A percentile compares a stretch with the other conserved stretches of the same genome.
Conservation (phyloP, 139 green algal species). For the Mesostigma viride region DNA sequence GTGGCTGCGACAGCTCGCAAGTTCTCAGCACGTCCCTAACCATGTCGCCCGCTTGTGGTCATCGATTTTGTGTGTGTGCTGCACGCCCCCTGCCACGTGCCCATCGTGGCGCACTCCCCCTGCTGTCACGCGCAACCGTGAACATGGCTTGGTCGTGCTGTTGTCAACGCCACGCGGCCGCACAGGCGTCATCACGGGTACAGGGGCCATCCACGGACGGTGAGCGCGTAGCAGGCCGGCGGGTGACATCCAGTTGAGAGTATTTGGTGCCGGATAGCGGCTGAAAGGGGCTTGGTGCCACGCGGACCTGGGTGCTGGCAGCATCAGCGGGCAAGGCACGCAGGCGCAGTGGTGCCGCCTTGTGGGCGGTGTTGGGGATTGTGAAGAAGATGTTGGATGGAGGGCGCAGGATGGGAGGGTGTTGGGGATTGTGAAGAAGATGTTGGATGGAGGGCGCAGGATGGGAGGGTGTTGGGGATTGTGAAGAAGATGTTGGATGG, state of each 20-base stretch:
- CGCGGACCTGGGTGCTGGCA: too few species aligned
- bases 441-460: too few species aligned
- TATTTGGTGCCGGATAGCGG: neutral
- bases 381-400: too few species aligned
- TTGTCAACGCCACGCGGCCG: neutral
- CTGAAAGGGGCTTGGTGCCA: too few species aligned
- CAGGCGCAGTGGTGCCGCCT: neutral
- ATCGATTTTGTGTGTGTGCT: too few species aligned
- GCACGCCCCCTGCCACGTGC: neutral
- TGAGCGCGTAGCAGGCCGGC: neutral
- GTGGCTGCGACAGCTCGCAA: too few species aligned
- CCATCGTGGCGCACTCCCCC: neutral
- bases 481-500: too few species aligned
- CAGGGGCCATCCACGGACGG: slow-evolving; percentile 43
- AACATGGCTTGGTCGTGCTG: neutral
- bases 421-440: too few species aligned
- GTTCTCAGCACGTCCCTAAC: neutral
- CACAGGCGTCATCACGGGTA: slow-evolving; percentile 45
- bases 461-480: too few species aligned
- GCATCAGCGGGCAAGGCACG: neutral
- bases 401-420: too few species aligned
- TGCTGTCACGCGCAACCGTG: neutral
- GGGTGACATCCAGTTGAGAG: neutral
- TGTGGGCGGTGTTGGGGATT: too few species aligned
- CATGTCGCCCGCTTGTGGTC: neutral